Evolutionary conservation across 345 rosid species (phyloP), one percentile per base, ranked within the genome.

Genomic region (Hibiscus syriacus): DNA sequence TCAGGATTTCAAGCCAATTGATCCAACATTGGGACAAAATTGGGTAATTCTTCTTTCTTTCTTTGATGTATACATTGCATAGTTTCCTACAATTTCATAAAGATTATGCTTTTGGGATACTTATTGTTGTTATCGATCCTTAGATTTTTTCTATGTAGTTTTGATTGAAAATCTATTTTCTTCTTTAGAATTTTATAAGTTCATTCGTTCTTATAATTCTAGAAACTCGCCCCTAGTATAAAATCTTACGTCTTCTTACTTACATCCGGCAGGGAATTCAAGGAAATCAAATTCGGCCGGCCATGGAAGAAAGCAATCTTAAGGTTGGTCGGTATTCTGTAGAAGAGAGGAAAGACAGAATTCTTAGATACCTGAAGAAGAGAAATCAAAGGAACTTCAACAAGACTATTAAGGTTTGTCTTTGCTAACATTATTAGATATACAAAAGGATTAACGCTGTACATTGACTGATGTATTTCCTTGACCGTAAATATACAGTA

Each of bases 371-470:
- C 71, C 67, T 90, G 79, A 90, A 90, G 85, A 92, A 92, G 80
- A 86, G 89, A 87, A 92, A 88, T 75, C 91, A 85, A 74, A 85
- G 98, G 74, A 92, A 92, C 81, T 90, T 92, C 64, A 92, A 88
- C 72, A 92, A 92, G 80, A 92, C 98, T 41, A 92, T 92, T 72
- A 90, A 92, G 95, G 98, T 92, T 5, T 29, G 5, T 9, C 38
- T 34, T 5, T 14, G 13, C 43, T 4, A 2, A 26, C 3, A 6
- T 6, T 14, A 0, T 38, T 20, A 16, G 32, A 48, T 48, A 50
- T 3, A 3, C 5, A 38, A 55, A 54, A 10, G 3, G n/a, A 27
- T 29, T 20, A 2, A 17, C 10, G 19, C n/a, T n/a, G n/a, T 65
- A 6, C 64, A 62, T 13, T 43, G 6, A 17, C 55, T 69, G 22